Conservation (phyloP, 1,284 basidiomycete species). For the Ganoderma leucocontextum region DNA sequence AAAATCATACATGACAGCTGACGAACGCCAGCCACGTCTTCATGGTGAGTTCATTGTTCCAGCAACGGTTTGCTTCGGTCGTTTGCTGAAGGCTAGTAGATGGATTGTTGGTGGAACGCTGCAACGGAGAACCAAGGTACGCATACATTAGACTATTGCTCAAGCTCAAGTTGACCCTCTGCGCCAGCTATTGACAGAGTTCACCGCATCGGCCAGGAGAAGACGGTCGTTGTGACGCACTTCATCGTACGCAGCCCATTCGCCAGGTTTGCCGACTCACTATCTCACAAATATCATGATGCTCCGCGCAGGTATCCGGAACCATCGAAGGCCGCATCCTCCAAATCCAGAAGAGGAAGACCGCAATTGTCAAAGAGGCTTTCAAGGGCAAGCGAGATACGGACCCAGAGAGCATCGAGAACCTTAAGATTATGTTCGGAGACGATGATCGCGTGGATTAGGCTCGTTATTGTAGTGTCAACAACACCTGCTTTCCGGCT, state of each 20-base stretch:
- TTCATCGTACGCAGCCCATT: slow-evolving; percentile 76
- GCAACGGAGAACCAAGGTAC: slow-evolving; percentile 90
- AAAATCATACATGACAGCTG: slow-evolving; percentile 50
- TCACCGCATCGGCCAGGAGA: slow-evolving; percentile 86
- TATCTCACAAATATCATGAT: background rate
- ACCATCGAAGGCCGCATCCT: slow-evolving; percentile 86
- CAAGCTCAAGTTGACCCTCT: slow-evolving; percentile 26
- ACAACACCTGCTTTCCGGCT: background rate
- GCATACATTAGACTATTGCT: slow-evolving; percentile 34
- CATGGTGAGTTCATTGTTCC: slow-evolving; percentile 62
- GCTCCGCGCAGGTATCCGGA: slow-evolving; percentile 58
- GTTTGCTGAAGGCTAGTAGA: slow-evolving; percentile 52
- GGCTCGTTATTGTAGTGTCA: background rate
- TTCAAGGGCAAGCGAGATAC: slow-evolving; percentile 62
- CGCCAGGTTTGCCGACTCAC: background rate
- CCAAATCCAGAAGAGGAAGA: slow-evolving; percentile 91
- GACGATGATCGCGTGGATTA: slow-evolving; percentile 34
- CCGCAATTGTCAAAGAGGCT: slow-evolving; percentile 83
- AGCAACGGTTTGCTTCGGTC: background rate
- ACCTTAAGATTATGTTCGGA: slow-evolving; percentile 81
- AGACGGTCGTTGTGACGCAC: slow-evolving; percentile 88
- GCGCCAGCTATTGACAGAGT: slow-evolving; percentile 79
- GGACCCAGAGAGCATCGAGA: slow-evolving; percentile 78
- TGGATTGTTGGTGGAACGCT: slow-evolving; percentile 97
- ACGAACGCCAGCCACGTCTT: slow-evolving; percentile 86